phyloP scores from a whole-genome alignment of 108 stramenopile species.

The Nitzschia sp. region DNA sequence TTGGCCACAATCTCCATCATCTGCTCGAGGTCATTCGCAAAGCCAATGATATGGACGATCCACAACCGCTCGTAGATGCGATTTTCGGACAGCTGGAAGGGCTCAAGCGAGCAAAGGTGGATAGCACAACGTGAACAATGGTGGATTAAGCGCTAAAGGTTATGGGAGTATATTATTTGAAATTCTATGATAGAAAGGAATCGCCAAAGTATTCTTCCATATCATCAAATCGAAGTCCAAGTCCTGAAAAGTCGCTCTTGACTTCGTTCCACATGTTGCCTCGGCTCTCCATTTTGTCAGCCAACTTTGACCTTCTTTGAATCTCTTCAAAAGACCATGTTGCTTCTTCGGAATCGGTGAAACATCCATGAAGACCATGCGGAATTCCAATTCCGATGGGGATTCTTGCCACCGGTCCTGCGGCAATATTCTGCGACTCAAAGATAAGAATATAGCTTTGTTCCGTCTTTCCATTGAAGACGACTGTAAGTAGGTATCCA shows the following conservation, averaged over 20 bases:
- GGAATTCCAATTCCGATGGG: conserved; percentile 76
- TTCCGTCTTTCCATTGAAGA: conserved; percentile 63
- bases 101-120: too few species aligned
- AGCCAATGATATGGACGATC: conserved; percentile 9
- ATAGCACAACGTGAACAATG: too few species aligned
- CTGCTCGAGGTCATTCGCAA: conserved; percentile 36
- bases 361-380: conserved; percentile 83
- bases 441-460: conserved; percentile 68
- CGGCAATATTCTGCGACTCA: conserved; percentile 48
- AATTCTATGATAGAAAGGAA: conserved; percentile 33
- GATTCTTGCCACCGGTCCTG: conserved; percentile 68
- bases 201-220: conserved; percentile 86
- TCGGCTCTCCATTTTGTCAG: conserved; percentile 82
- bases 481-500: conserved; percentile 71
- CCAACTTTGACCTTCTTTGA: conserved; percentile 74
- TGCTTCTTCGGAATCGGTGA: conserved; percentile 59
- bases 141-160: too few species aligned
- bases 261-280: conserved; percentile 90
- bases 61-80: not conserved
- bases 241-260: conserved; percentile 87
- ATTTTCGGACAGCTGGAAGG: conserved; percentile 11
- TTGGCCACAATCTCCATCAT: conserved; percentile 83
- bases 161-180: not conserved
- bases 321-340: conserved; percentile 79
- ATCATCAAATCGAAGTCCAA: conserved; percentile 86